These are phyloP conservation scores for Pseudogymnoascus sp. DNA, from an alignment of 2,329 filamentous ascomycete species.

Conservation along the genomic window DNA sequence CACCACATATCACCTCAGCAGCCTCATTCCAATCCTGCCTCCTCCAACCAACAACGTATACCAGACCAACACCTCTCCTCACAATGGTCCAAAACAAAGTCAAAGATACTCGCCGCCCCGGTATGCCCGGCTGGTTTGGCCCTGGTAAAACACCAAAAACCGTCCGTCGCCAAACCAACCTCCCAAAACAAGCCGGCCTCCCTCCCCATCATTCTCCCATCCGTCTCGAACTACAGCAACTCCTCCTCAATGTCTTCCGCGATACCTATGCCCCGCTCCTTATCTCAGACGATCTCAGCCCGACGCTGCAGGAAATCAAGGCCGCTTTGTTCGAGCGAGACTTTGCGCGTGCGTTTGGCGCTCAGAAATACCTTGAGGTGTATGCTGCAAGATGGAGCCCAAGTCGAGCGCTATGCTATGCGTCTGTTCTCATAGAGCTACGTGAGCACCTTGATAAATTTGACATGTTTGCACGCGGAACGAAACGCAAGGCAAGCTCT, in stretches of 20 bases:
- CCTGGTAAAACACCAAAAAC: background rate
- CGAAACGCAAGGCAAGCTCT: conserved; percentile 6
- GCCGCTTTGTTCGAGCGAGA: conserved; percentile 77
- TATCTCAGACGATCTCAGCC: conserved; percentile 38
- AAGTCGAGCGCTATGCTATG: conserved; percentile 73
- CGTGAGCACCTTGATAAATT: conserved; percentile 16
- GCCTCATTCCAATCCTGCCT: background rate
- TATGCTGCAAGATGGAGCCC: conserved; percentile 92
- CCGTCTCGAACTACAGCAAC: conserved; percentile 53
- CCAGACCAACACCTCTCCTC: background rate
- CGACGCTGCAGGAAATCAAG: conserved; percentile 73
- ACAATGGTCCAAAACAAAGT: conserved; percentile 8
- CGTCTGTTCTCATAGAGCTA: conserved; percentile 40
- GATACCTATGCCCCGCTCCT: conserved; percentile 50
- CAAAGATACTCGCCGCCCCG: conserved; percentile 6
- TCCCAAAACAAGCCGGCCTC: background rate
- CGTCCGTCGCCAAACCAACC: background rate
- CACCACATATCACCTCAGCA: background rate
- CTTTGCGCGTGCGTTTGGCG: conserved; percentile 71
- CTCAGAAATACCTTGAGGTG: conserved; percentile 61
- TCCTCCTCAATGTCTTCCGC: conserved; percentile 65
- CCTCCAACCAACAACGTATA: background rate
- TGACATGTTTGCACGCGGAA: conserved; percentile 3
- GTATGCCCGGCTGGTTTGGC: conserved; percentile 7
- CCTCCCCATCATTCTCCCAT: conserved; percentile 21